Conservation (phyloP, 1,284 basidiomycete species). For the Cutaneotrichosporon dermatis region DNA sequence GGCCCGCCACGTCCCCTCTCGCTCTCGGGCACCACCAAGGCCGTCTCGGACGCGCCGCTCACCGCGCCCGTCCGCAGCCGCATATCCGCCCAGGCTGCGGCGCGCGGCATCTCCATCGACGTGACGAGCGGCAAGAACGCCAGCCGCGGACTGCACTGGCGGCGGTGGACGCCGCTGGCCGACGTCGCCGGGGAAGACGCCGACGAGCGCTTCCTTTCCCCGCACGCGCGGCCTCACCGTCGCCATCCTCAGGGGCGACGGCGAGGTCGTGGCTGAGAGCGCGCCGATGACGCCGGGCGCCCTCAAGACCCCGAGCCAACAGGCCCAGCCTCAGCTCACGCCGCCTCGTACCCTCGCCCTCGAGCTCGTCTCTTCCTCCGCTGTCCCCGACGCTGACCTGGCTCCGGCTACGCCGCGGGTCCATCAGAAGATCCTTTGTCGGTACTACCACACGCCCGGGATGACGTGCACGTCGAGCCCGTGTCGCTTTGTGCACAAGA, state of each 20-base stretch:
- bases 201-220: not conserved
- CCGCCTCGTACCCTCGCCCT: conserved; percentile 4
- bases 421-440: conserved; percentile 42
- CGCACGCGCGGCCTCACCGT: conserved; percentile 34
- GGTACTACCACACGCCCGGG: conserved; percentile 48
- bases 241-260: conserved; percentile 33
- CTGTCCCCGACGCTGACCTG: conserved; percentile 6
- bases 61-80: conserved; percentile 16
- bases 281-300: conserved; percentile 26
- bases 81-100: conserved; percentile 26
- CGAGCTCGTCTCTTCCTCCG: conserved; percentile 26
- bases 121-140: conserved; percentile 12
- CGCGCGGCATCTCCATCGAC: conserved; percentile 28
- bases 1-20: not conserved
- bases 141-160: not conserved
- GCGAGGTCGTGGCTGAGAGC: conserved; percentile 31
- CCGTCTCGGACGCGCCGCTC: not conserved
- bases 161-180: too few relatives aligned
- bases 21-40: not conserved
- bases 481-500: conserved; percentile 48
- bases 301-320: not conserved
- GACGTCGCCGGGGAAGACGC: too few relatives aligned
- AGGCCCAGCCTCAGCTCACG: not conserved
- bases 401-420: conserved; percentile 4
- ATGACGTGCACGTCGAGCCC: conserved; percentile 48